Evolutionary conservation across 106 monocot species (phyloP), one percentile per base, ranked within the genome.

Genomic region (Allium fistulosum): DNA sequence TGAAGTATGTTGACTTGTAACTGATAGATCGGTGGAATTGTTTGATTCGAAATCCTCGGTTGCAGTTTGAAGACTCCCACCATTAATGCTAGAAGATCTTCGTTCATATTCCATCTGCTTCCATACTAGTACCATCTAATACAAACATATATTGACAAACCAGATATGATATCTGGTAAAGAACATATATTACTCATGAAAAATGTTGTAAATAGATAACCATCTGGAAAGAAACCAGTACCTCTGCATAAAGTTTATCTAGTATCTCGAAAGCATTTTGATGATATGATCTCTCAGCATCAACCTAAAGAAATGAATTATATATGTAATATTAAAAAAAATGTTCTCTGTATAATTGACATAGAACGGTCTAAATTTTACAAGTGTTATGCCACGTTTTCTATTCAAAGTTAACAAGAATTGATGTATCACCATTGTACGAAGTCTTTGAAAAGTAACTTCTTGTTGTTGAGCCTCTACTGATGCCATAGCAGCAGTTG

Each of bases 271-370:
- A 74, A 68, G 66, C 84, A 72, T 77, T 89, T 71, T 89, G 77
- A 89, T 97, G 92, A 72, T 92, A 97, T 61, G 61, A 62, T 83
- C 80, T 92, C 78, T 92, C 92, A 67, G 96, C 92, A 62, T 92
- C 92, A 82, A 97, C 88, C 94, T 95, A 55, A 79, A 72, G 73
- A 18, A 53, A 53, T 12, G 1, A 67, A 67, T 52, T 52, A 13
- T 53, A 49, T 49, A 67, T 14, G 26, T 52, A 53, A 2, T 17
- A 26, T 26, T 51, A 26, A 1, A 15, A 45, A 49, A 49, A 55
- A 55, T 4, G 53, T 55, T 55, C 0, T 55, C 1, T 22, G 22
- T 22, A 22, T 22, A 22, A 22, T 22, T 22, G 22, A 22, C 22
- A 22, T 22, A 22, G 22, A 22, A 22, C 22, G 22, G 22, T 22